A percentile compares a stretch with the other conserved stretches of the same genome.
Conservation (phyloP, 306 rosid species). For the Ziziphus jujuba region DNA sequence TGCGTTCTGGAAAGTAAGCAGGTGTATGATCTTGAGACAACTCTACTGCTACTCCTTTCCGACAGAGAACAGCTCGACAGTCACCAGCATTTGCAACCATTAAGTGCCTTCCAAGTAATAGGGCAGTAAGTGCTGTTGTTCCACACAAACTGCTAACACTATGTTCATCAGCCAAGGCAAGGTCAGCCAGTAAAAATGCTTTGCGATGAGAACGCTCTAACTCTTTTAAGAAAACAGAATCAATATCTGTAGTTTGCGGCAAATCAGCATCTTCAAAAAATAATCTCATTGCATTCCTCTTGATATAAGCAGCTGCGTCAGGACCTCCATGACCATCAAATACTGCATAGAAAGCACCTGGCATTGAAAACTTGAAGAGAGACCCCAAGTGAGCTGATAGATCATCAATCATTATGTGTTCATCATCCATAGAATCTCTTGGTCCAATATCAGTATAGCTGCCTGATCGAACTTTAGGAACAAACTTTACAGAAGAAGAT, state of each 20-base stretch:
- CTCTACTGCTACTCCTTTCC: constrained; percentile 72
- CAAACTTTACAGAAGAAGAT: constrained; percentile 43
- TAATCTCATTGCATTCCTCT: constrained; percentile 70
- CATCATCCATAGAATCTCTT: constrained; percentile 81
- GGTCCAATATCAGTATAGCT: constrained; percentile 73
- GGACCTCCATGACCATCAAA: constrained; percentile 98
- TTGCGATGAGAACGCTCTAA: constrained; percentile 73
- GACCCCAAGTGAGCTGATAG: constrained; percentile 64
- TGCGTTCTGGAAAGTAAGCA: constrained; percentile 52
- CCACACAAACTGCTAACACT: constrained; percentile 70
- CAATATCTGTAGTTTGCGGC: constrained; percentile 52
- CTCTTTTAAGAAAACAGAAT: constrained; percentile 48
- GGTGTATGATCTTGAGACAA: constrained; percentile 85
- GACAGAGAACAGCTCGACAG: constrained; percentile 92
- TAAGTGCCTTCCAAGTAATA: constrained; percentile 76
- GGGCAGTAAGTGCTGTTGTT: constrained; percentile 89
- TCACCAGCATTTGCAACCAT: constrained; percentile 94
- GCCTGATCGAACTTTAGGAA: constrained; percentile 76
- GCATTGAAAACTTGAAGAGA: constrained; percentile 47
- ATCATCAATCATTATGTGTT: constrained; percentile 78
- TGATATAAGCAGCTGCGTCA: constrained; percentile 76
- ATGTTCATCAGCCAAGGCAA: constrained; percentile 68
- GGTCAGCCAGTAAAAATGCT: constrained; percentile 74
- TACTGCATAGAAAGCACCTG: constrained; percentile 81
- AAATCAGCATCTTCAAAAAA: constrained; percentile 73